Conservation (phyloP, 352 stramenopile genomes). For the Pythium aphanidermatum region DNA sequence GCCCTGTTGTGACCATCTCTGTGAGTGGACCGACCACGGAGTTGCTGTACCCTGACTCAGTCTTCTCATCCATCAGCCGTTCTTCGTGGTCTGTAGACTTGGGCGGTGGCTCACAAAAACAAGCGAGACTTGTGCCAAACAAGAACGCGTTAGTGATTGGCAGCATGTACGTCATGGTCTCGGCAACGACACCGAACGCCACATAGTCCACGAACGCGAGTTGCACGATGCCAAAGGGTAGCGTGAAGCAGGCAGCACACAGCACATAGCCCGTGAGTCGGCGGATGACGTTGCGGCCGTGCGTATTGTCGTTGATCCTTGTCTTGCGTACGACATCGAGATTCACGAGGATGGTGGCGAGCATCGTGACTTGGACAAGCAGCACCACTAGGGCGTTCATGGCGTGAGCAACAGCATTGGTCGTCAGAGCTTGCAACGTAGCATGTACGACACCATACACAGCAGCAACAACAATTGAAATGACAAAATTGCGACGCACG, state of each 20-base stretch:
- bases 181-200: conserved; percentile 30
- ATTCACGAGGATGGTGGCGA: conserved; percentile 43
- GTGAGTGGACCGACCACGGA: conserved; percentile 27
- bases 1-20: conserved; percentile 58
- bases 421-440: conserved; percentile 21
- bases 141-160: conserved; percentile 56
- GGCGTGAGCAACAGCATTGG: conserved; percentile 25
- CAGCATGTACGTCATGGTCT: conserved; percentile 53
- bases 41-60: conserved; percentile 1
- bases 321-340: conserved; percentile 40
- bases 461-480: conserved; percentile 38
- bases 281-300: conserved; percentile 52
- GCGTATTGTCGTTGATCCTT: conserved; percentile 40
- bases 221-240: conserved; percentile 45
- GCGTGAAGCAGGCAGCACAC: conserved; percentile 37
- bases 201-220: conserved; percentile 22
- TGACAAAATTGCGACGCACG: conserved; percentile 33
- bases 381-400: conserved; percentile 40
- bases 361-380: conserved; percentile 33
- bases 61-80: conserved; percentile 3
- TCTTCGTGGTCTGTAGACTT: conserved; percentile 7
- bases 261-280: conserved; percentile 51
- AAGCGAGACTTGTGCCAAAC: conserved; percentile 58
- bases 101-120: conserved; percentile 16
- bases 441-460: conserved; percentile 55